phyloP scores from a whole-genome alignment of 352 stramenopile genomes.

The Phytophthora melonis region DNA sequence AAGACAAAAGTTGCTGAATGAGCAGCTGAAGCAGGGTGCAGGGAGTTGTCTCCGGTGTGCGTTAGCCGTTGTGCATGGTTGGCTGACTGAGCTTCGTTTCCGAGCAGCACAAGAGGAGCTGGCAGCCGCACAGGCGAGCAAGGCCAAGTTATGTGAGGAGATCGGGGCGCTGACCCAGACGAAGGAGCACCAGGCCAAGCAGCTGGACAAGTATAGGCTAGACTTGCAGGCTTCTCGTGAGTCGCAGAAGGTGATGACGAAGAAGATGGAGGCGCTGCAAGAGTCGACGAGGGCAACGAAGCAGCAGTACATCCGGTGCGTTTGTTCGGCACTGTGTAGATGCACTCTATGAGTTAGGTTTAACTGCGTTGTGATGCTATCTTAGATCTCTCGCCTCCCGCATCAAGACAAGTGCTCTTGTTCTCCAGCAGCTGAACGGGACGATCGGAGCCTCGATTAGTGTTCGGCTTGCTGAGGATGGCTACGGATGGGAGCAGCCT shows the following conservation, averaged over 20 bases:
- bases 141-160: slow-evolving; percentile 63
- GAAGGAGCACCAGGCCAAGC: slow-evolving; percentile 52
- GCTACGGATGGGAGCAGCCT: slow-evolving; percentile 33
- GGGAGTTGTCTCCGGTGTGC: not conserved
- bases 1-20: slow-evolving; percentile 62
- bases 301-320: slow-evolving; percentile 66
- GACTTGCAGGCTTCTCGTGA: slow-evolving; percentile 62
- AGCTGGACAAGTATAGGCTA: slow-evolving; percentile 53
- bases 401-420: slow-evolving; percentile 58
- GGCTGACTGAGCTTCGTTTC: not conserved
- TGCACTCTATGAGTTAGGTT: not conserved
- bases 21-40: slow-evolving; percentile 64
- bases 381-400: slow-evolving; percentile 66
- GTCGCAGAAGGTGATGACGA: slow-evolving; percentile 49
- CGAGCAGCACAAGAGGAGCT: slow-evolving; percentile 68
- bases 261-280: slow-evolving; percentile 59
- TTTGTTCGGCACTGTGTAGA: not conserved
- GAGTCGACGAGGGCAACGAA: slow-evolving; percentile 50
- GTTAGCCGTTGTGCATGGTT: not conserved
- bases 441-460: slow-evolving; percentile 30
- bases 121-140: slow-evolving; percentile 47
- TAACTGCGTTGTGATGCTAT: not conserved
- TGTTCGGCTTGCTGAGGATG: slow-evolving; percentile 36
- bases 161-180: slow-evolving; percentile 64
- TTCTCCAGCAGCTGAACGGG: slow-evolving; percentile 56